These are phyloP conservation scores for Vanrija humicola DNA, from an alignment of 1,284 basidiomycete genomes.

Conservation along the genomic window DNA sequence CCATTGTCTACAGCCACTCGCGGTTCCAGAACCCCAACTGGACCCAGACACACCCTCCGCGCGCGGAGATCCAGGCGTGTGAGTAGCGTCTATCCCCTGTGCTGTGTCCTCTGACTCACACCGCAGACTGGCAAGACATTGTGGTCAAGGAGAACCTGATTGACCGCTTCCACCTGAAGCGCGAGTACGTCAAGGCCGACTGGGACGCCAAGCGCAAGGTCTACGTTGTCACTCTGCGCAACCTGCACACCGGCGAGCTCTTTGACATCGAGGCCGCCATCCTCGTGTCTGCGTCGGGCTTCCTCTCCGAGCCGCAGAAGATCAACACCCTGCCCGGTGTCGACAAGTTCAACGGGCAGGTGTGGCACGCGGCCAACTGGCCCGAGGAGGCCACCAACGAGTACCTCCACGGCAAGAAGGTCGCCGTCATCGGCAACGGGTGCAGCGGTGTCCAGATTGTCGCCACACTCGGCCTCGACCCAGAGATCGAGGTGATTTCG, in stretches of 20 bases:
- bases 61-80: constrained; percentile 18
- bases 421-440: constrained; percentile 16
- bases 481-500: constrained; percentile 7
- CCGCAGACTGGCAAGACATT: constrained; percentile 7
- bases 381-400: constrained; percentile 16
- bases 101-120: not conserved
- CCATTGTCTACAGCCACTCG: constrained; percentile 16
- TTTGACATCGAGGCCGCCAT: constrained; percentile 11
- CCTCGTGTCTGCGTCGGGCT: constrained; percentile 26
- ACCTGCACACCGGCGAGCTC: not conserved
- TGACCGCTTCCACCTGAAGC: not conserved
- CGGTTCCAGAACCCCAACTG: constrained; percentile 15
- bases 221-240: constrained; percentile 2
- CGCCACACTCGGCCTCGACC: constrained; percentile 5
- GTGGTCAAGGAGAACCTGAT: constrained; percentile 1
- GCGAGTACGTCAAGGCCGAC: not conserved
- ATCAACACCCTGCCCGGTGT: constrained; percentile 21
- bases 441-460: constrained; percentile 13
- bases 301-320: constrained; percentile 20
- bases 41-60: constrained; percentile 13
- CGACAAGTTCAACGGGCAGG: constrained; percentile 18
- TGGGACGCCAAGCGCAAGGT: constrained; percentile 5
- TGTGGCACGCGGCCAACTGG: constrained; percentile 23
- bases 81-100: not conserved
- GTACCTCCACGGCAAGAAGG: constrained; percentile 16